These are phyloP conservation scores for Cladobotryum protrusum DNA, from an alignment of 2,329 filamentous ascomycete genomes.

Conservation along the genomic window DNA sequence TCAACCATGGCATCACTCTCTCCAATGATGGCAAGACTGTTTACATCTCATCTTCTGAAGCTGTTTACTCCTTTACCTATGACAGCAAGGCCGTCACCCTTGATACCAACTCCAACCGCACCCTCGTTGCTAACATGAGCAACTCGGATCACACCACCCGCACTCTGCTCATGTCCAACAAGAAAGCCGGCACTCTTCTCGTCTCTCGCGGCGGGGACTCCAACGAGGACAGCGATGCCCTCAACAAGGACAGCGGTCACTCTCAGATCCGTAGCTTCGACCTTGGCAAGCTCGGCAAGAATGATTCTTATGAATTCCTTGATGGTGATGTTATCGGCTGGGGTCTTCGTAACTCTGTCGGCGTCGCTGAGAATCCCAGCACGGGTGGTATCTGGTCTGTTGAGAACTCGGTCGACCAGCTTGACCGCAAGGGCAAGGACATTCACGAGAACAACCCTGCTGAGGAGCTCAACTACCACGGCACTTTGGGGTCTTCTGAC, in stretches of 20 bases:
- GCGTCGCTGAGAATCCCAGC: constrained; percentile 56
- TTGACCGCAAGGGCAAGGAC: constrained; percentile 51
- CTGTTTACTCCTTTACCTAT: constrained; percentile 62
- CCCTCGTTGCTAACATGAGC: constrained; percentile 57
- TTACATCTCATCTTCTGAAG: constrained; percentile 51
- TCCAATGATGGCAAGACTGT: constrained; percentile 47
- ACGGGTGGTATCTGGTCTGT: constrained; percentile 52
- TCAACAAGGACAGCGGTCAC: constrained; percentile 47
- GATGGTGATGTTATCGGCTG: constrained; percentile 51
- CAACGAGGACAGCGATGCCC: constrained; percentile 55
- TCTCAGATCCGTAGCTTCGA: constrained; percentile 61
- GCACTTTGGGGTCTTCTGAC: constrained; percentile 38
- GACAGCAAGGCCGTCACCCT: constrained; percentile 46
- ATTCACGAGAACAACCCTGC: constrained; percentile 64
- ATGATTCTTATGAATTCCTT: constrained; percentile 38
- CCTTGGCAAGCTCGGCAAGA: constrained; percentile 25
- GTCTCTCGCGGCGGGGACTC: constrained; percentile 58
- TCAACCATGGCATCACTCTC: constrained; percentile 52
- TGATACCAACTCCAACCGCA: constrained; percentile 32
- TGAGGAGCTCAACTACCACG: constrained; percentile 69
- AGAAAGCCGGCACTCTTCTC: constrained; percentile 50
- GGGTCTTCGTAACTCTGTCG: constrained; percentile 69
- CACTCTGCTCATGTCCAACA: constrained; percentile 56
- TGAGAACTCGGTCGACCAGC: constrained; percentile 65
- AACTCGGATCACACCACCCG: constrained; percentile 58